Base-by-base conservation (phyloP, 2,329 filamentous ascomycete genomes). In the Aspergillus sp. region DNA sequence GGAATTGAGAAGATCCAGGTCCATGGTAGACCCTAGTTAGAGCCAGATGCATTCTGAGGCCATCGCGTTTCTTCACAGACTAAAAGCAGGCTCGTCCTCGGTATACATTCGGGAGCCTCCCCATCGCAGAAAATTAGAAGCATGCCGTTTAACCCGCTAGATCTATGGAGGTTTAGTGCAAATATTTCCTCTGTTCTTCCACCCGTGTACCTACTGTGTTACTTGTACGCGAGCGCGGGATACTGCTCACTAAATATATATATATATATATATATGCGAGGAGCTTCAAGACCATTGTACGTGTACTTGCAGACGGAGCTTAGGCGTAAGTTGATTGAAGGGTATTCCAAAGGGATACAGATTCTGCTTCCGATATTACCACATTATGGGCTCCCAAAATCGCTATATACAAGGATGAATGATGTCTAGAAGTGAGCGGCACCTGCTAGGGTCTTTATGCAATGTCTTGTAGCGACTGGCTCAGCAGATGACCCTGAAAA, bases 401-500 rank as follows among this genome's bases (percentile, higher is more conserved):
- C 11, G 13, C 11, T 41, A 41, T 41, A 2, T 41, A 41, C 34
- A 41, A 15, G 11, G 34, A 15, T 13, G 13, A 6, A 13, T 41
- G 4, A 11, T 41, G 15, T 41, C 2, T 41, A 41, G 13, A 41
- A 15, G 7, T 22, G 28, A 13, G 34, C 15, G 34, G 30, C n/a
- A 38, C 19, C 11, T 28, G 19, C 13, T 25, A 9, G 34, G n/a
- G 17, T 19, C 69, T 62, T 51, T 31, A 60, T 45, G 52, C 52
- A 28, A 59, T 54, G 30, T 28, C 13, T 23, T 53, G 23, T n/a
- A 58, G 25, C 41, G 52, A 52, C 58, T 64, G 48, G 47, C 59
- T 64, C 61, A 55, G 69, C 15, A 30, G 11, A 11, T 68, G 49
- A 38, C 67, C 61, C 48, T 71, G 72, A 34, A 80, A 67, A 57